phyloP scores from a whole-genome alignment of 1,284 basidiomycete species.

The Moesziomyces sp. region DNA sequence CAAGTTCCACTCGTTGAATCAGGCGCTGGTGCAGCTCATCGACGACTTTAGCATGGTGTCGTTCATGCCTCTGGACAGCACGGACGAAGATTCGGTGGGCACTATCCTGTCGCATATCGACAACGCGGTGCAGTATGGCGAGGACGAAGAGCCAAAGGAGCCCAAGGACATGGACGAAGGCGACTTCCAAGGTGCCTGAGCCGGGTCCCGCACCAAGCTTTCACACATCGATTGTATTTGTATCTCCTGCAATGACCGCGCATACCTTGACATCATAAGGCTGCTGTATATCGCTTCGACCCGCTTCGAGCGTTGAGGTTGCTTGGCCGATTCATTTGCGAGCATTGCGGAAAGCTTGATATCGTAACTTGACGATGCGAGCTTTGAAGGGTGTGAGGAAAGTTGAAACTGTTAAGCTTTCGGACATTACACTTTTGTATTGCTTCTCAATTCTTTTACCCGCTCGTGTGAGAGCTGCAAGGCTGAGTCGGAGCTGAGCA shows the following conservation, averaged over 20 bases:
- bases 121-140: conserved; percentile 86
- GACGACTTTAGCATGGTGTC: conserved; percentile 98
- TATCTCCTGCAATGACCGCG: conserved; percentile 5
- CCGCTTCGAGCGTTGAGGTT: too few species aligned
- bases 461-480: not conserved
- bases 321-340: not conserved
- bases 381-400: not conserved
- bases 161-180: conserved; percentile 66
- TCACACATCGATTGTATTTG: conserved; percentile 14
- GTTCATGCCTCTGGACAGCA: conserved; percentile 93
- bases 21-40: conserved; percentile 96
- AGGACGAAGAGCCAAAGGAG: conserved; percentile 67
- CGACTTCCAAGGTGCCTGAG: conserved; percentile 37
- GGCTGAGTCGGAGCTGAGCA: not conserved
- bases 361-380: not conserved
- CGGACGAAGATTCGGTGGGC: conserved; percentile 87
- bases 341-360: too few species aligned
- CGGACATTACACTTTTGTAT: not conserved
- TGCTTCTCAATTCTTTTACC: not conserved
- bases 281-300: too few species aligned
- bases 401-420: not conserved
- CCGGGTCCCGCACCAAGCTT: not conserved
- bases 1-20: conserved; percentile 90
- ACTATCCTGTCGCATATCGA: conserved; percentile 94
- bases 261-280: not conserved